These are phyloP conservation scores for Psilocybe cyanescens DNA, from an alignment of 768 basidiomycete genomes.

Conservation along the genomic window DNA sequence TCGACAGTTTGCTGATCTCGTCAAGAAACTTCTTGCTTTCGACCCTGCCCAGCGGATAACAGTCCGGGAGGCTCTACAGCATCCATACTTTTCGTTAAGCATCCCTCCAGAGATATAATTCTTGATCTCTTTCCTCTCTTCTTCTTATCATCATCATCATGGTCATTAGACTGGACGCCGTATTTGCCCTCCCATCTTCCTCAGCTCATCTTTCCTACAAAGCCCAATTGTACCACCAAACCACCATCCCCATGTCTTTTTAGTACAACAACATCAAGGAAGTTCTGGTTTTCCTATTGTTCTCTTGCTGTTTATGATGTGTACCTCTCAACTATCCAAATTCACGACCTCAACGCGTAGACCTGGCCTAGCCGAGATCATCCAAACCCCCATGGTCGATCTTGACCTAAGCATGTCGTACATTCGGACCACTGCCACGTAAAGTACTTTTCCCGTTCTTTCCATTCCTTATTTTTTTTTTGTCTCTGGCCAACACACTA, in stretches of 20 bases:
- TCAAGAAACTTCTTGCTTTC: slow-evolving; percentile 85
- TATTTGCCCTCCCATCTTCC: slow-evolving; percentile 27
- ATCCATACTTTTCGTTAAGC: slow-evolving; percentile 80
- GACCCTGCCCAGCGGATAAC: slow-evolving; percentile 89
- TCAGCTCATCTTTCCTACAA: slow-evolving; percentile 27
- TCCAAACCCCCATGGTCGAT: slow-evolving; percentile 3
- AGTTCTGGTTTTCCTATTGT: slow-evolving; percentile 27
- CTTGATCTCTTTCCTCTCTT: slow-evolving; percentile 1
- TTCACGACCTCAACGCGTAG: slow-evolving; percentile 6
- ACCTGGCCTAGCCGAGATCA: slow-evolving; percentile 6
- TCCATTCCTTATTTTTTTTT: background rate
- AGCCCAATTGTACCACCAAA: slow-evolving; percentile 33
- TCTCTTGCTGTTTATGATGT: slow-evolving; percentile 23
- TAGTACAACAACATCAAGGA: slow-evolving; percentile 29
- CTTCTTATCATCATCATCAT: background rate
- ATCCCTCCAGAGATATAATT: slow-evolving; percentile 70
- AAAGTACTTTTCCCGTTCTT: slow-evolving; percentile 2
- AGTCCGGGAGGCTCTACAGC: slow-evolving; percentile 85
- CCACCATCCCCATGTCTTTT: slow-evolving; percentile 27
- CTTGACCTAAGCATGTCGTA: background rate
- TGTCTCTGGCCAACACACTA: background rate
- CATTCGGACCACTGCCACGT: background rate
- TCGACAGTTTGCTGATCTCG: slow-evolving; percentile 84
- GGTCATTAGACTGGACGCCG: slow-evolving; percentile 22
- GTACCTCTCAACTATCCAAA: slow-evolving; percentile 13